Base-by-base conservation (phyloP, 2,329 filamentous ascomycete genomes). In the Fusarium devonianum region DNA sequence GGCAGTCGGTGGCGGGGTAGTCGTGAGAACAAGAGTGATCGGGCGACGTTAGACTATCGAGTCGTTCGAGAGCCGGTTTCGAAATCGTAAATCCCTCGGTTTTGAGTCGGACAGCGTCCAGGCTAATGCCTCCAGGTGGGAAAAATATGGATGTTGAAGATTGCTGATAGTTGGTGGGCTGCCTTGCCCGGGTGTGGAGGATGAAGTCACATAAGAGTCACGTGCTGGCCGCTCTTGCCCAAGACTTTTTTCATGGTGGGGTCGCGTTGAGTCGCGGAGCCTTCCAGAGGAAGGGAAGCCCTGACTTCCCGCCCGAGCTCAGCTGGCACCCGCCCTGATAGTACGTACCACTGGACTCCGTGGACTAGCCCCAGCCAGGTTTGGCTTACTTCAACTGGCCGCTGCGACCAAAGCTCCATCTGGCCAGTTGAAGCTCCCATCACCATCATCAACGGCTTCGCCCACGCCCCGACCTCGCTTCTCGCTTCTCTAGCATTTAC, bases 1-100 rank as follows among this genome's bases (percentile, higher is more conserved):
- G 74, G 70, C 58, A 53, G 43, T 53, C 41, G 57, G 54, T 65
- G 67, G 62, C 54, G 62, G 65, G 66, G 64, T 67, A 63, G 53
- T 57, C 49, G 56, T 43, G 32, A 29, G 32, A 36, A 50, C 46
- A 48, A 58, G 44, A 39, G 46, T 34, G 40, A 54, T 49, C 43
- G 43, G 32, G 44, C 43, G 29, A 19, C 23, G 33, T 5, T n/a
- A 22, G 29, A 40, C 36, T 40, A n/a, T 51, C 36, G 47, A 41
- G n/a, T 22, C 22, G 29, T 18, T 40, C 39, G 41, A 35, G 17
- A 28, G 26, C 33, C 25, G n/a, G 21, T 48, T 35, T 13, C 17
- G 35, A 21, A 30, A 12, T 36, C 37, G 36, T 44, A 4, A 25
- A 52, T 32, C 39, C 23, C 34, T 19, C 40, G 34, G 30, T 53